Evolutionary conservation across 139 green algal species (phyloP), one percentile per base, ranked within the genome.

Genomic region (Closterium sp.): DNA sequence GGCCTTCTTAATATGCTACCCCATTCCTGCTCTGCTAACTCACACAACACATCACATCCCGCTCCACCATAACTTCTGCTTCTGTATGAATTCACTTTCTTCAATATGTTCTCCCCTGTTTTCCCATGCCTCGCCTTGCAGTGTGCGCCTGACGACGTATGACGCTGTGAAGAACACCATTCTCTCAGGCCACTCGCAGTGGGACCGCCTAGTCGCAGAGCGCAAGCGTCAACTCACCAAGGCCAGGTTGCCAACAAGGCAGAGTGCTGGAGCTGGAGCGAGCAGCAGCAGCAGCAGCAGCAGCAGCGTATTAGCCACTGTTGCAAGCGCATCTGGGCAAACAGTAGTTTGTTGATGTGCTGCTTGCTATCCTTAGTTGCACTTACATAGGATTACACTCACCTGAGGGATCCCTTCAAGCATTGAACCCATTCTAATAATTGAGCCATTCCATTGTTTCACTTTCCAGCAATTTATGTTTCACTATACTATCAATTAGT

Each of bases 101-200:
- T 24, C 17, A 79, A 27, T 79, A 0, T 27, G 1, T 9, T 27
- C 11, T 13, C 27, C 62, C 19, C 17, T 4, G 17, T 79, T 79
- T 22, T 24, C 17, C 17, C 62, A 9, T 31, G 29, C 30, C 85
- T 62, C 87, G n/a, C n/a, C n/a, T 24, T 89, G 87, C 87, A 96
- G 94, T 91, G 98, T 98, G 89, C 95, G 97, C 5, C 97, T 99
- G 89, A 97, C 98, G 10, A 91, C 88, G 3, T 91, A 91, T n/a
- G 88, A 91, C 45, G 34, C 88, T 9, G 88, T 38, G 13, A 91
- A 91, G 88, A 29, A 91, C 27, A 27, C 79, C 27, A 85, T 91
- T 38, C 27, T 91, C 28, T 62, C 31, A 17, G 31, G 87, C 32
- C 28, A 89, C 28, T 30, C 87, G 9, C 28, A 73, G 87, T 89